Percentiles rank a stretch among this genome's conserved stretches.
Evolutionary conservation across 345 rosid genomes (phyloP).

Genomic region (Reutealis trisperma): DNA sequence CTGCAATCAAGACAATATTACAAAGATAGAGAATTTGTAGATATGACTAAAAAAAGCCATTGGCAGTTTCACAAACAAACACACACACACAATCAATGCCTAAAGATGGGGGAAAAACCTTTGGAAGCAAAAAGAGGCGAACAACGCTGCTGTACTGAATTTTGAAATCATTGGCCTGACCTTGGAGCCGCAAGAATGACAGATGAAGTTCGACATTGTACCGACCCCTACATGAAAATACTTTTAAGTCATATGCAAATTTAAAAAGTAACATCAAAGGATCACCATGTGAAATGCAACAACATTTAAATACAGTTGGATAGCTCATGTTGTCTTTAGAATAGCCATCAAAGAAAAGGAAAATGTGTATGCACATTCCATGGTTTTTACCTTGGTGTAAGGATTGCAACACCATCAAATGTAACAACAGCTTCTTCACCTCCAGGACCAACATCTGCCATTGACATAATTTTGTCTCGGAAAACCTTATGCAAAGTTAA

Average conservation of each 20-base stretch:
- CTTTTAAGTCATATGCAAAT: background rate
- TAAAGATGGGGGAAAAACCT: conserved; percentile 42
- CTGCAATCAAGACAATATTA: background rate
- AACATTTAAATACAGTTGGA: background rate
- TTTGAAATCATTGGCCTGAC: conserved; percentile 98
- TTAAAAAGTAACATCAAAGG: background rate
- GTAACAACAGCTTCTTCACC: conserved; percentile 91
- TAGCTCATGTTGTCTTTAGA: background rate
- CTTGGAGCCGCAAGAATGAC: conserved; percentile 88
- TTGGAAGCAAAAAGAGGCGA: conserved; percentile 93
- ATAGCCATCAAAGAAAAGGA: background rate
- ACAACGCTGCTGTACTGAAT: conserved; percentile 98
- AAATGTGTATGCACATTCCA: background rate
- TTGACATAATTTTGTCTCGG: conserved; percentile 62
- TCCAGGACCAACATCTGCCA: conserved; percentile 92
- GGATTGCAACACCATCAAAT: conserved; percentile 87
- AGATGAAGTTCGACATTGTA: conserved; percentile 93
- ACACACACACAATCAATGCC: background rate
- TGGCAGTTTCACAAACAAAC: background rate
- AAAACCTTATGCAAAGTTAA: conserved; percentile 54
- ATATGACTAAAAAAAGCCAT: background rate
- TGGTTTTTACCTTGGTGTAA: conserved; percentile 80
- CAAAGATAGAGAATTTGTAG: background rate
- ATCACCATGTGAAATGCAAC: background rate
- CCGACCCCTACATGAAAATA: conserved; percentile 74